Percentiles rank a stretch among this genome's conserved stretches.
Evolutionary conservation across 441 rosid genomes (phyloP).

Genomic region (Corymbia calophylla): DNA sequence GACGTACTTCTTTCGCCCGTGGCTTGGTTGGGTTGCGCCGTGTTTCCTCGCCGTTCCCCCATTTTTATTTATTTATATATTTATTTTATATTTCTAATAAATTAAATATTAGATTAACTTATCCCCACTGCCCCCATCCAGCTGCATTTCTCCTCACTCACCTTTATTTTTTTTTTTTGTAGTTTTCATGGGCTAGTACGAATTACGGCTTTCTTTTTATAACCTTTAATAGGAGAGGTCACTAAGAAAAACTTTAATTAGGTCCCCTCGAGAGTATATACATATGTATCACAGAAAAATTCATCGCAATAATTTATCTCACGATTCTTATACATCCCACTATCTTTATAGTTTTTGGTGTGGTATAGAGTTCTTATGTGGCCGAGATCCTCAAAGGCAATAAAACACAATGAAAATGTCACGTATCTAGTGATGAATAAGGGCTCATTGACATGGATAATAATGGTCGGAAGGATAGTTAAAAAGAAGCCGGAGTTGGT

Average conservation of each 20-base stretch:
- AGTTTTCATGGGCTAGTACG: background rate
- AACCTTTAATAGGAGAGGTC: too few species aligned
- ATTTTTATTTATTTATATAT: too few species aligned
- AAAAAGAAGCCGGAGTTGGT: too few species aligned
- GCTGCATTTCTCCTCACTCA: background rate
- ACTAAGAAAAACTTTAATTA: too few species aligned
- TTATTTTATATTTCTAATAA: background rate
- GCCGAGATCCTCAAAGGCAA: background rate
- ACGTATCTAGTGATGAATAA: background rate
- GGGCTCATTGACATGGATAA: background rate
- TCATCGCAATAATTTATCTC: background rate
- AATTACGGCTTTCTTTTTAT: background rate
- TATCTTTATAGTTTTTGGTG: too few species aligned
- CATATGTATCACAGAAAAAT: fast-evolving
- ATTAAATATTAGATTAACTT: background rate
- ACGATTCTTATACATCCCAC: background rate
- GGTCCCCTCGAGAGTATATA: background rate
- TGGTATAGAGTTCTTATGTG: background rate
- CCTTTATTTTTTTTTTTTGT: background rate
- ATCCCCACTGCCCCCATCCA: background rate
- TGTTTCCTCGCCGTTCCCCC: background rate
- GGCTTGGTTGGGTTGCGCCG: background rate
- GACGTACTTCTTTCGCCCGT: background rate
- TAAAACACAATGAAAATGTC: background rate
- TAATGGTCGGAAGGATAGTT: background rate